Percentiles rank a stretch among this genome's conserved stretches.
Conservation (phyloP, 192 early-diverging fungal genomes). For the Coemansia aciculifera region DNA sequence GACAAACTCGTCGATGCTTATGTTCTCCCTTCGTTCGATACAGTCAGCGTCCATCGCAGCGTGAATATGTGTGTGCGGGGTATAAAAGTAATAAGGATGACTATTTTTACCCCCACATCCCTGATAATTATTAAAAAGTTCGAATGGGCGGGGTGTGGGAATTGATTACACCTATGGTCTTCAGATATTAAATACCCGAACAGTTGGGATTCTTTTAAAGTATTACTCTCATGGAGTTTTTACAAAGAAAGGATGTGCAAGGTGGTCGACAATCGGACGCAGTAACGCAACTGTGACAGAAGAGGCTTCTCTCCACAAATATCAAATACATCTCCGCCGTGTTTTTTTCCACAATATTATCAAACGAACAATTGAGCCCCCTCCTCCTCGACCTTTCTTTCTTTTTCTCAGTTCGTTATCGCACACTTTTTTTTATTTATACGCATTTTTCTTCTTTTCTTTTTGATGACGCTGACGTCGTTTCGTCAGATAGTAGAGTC, state of each 20-base stretch:
- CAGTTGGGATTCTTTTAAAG: not conserved
- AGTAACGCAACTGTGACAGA: not conserved
- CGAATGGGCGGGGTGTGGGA: not conserved
- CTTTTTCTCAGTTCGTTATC: not conserved
- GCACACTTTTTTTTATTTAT: not conserved
- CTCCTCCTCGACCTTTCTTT: too few species aligned
- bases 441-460: too few species aligned
- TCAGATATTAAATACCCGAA: not conserved
- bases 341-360: not conserved
- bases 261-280: not conserved
- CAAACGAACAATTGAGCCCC: not conserved
- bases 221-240: not conserved
- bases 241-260: not conserved
- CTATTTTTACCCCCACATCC: not conserved
- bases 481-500: slow-evolving; percentile 40
- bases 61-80: not conserved
- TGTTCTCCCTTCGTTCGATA: slow-evolving; percentile 32
- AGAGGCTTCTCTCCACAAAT: too few species aligned
- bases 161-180: not conserved
- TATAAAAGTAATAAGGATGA: not conserved
- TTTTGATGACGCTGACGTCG: slow-evolving; percentile 25
- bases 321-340: too few species aligned
- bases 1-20: slow-evolving; percentile 41
- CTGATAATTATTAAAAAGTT: not conserved
- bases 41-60: slow-evolving; percentile 6